Conservation (phyloP, 2,329 filamentous ascomycete species). For the Beauveria rudraprayagi region DNA sequence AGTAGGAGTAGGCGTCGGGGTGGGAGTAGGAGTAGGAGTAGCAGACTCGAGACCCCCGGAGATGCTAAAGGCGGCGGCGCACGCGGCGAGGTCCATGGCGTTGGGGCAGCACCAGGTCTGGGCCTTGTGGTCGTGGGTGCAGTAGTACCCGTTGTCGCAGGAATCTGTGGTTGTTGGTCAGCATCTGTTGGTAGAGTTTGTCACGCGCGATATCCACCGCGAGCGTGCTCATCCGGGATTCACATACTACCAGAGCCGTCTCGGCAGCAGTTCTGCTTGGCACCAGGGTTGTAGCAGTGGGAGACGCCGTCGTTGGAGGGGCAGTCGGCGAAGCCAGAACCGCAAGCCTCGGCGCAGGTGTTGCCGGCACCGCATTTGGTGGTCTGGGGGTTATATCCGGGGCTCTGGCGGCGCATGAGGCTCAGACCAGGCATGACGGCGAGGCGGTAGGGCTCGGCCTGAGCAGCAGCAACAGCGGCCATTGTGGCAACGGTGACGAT, state of each 20-base stretch:
- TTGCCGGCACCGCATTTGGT: conserved; percentile 39
- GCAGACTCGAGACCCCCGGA: conserved; percentile 35
- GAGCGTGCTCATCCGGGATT: neutral
- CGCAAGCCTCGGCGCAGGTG: conserved; percentile 49
- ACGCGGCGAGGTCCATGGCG: conserved; percentile 42
- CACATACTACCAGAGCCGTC: conserved; percentile 48
- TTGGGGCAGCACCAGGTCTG: conserved; percentile 56
- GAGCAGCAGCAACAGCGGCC: conserved; percentile 24
- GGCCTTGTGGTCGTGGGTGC: conserved; percentile 42
- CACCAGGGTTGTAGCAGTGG: conserved; percentile 50
- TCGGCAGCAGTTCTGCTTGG: conserved; percentile 49
- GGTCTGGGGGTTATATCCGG: conserved; percentile 42
- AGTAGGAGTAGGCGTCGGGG: conserved; percentile 24
- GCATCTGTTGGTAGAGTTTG: neutral
- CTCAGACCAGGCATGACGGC: conserved; percentile 32
- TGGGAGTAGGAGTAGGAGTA: conserved; percentile 24
- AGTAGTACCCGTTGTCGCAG: conserved; percentile 55
- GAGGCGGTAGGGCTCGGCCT: conserved; percentile 29
- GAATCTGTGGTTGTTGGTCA: conserved; percentile 37
- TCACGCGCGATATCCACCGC: neutral
- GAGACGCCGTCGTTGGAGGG: conserved; percentile 38
- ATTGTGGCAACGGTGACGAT: conserved; percentile 26
- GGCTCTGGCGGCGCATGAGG: conserved; percentile 34
- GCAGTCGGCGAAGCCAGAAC: conserved; percentile 41
- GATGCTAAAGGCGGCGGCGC: conserved; percentile 45